Evolutionary conservation across 2,329 filamentous ascomycete species (phyloP), one percentile per base, ranked within the genome.

Genomic region (Domatiomyces globalis): DNA sequence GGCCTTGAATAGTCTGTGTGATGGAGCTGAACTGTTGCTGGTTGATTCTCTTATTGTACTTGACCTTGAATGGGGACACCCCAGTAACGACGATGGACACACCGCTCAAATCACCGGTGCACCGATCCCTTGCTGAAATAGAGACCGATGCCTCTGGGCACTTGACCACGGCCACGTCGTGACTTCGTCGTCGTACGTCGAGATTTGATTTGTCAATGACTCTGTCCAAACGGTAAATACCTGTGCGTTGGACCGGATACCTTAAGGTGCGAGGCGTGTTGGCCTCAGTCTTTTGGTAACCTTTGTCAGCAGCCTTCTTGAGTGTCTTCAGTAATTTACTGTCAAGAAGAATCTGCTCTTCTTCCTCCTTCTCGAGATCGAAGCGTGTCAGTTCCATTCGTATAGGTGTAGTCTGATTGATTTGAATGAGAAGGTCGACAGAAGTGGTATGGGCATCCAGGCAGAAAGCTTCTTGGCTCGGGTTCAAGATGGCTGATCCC

Each of bases 181-280:
- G 82, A 49, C 75, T 77, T 43, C 78, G 75, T 43, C 85, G 80
- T 61, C 89, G 87, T 9, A 95, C 87, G 65, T 96, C 88, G 29
- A 98, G 78, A 66, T 95, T 94, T 54, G 94, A 92, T 65, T 94
- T 84, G 65, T 98, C 92, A 56, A 95, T 71, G 8, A 98, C 88
- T 64, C 82, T 87, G 52, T 83, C 79, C 29, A 98, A 75, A 43
- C 84, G 78, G 68, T 98, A 98, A 18, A 94, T 77, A 36, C 92
- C 92, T 1, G 87, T 80, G 67, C 92, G 92, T 71, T 87, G 94
- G 39, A 94, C 77, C 0, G 78, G 73, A 60, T 87, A 85, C 49
- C 82, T 77, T 61, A 94, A 79, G 49, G 80, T 76, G 49, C 86
- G 79, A 44, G 84, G 78, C 6, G 75, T 71, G 2, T 73, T 70